These are phyloP conservation scores for Wallacemonas sp. DNA, from an alignment of 208 protist genomes.

Conservation along the genomic window DNA sequence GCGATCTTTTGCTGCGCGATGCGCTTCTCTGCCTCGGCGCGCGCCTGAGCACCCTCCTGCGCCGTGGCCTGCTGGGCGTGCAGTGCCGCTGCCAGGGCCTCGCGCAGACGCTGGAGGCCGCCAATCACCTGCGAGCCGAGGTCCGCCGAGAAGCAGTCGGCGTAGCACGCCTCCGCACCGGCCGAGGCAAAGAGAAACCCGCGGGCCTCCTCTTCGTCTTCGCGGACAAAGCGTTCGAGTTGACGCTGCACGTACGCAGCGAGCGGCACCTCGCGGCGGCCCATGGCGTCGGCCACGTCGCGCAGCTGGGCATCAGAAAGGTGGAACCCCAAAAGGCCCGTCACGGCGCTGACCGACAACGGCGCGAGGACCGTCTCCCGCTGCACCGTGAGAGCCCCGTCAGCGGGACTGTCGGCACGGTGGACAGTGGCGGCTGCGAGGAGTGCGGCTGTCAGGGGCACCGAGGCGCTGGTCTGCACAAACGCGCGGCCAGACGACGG, in stretches of 20 bases:
- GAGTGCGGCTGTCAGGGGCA: not conserved
- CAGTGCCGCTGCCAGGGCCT: not conserved
- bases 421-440: not conserved
- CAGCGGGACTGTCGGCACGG: not conserved
- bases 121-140: not conserved
- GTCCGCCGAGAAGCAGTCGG: not conserved
- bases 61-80: not conserved
- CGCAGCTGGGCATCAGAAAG: not conserved
- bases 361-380: not conserved
- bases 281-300: not conserved
- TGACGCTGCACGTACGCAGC: slow-evolving; percentile 16
- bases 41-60: not conserved
- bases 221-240: slow-evolving; percentile 7
- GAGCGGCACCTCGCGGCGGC: slow-evolving; percentile 6
- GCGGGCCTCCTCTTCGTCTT: not conserved
- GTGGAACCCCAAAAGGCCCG: not conserved
- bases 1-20: slow-evolving; percentile 9
- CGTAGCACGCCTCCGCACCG: not conserved
- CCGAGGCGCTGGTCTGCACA: not conserved
- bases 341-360: not conserved
- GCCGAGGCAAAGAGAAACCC: not conserved
- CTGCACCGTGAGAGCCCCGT: not conserved
- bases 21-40: slow-evolving; percentile 1
- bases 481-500: not conserved
- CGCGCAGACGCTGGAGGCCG: slow-evolving; percentile 8